Percentiles rank a stretch among this genome's conserved stretches.
phyloP scores from a whole-genome alignment of 305 asterid species.

The Rubia peregrina region DNA sequence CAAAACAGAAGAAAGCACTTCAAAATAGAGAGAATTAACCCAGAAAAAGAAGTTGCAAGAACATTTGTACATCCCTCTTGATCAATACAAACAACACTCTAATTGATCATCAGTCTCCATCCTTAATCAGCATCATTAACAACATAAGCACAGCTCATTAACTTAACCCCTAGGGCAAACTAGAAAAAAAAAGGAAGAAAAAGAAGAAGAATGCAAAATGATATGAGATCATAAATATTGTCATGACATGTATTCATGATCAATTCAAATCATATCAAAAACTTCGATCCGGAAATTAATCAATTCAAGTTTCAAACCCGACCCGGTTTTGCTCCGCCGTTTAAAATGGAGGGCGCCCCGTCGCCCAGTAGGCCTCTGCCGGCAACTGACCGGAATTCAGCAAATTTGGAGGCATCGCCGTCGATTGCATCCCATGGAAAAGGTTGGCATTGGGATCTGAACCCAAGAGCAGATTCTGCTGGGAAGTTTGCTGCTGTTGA shows the following conservation, averaged over 20 bases:
- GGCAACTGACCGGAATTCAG: constrained; percentile 45
- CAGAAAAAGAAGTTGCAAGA: constrained; percentile 26
- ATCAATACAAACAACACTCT: constrained; percentile 16
- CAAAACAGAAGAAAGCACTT: too few species aligned
- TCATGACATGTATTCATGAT: too few species aligned
- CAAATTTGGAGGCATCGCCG: constrained; percentile 26
- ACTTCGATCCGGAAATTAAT: too few species aligned
- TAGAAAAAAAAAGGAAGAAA: not conserved
- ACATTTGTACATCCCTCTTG: constrained; percentile 41
- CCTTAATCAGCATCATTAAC: not conserved
- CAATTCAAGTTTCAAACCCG: too few species aligned
- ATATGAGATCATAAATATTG: not conserved
- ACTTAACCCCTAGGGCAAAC: not conserved
- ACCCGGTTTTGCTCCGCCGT: too few species aligned
- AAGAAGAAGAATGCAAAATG: constrained; percentile 7
- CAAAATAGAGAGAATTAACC: constrained; percentile 4
- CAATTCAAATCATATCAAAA: too few species aligned
- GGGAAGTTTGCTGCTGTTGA: constrained; percentile 5
- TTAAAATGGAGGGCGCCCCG: constrained; percentile 43
- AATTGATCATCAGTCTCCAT: constrained; percentile 7
- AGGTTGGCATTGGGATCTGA: constrained; percentile 26
- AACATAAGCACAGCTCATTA: constrained; percentile 4
- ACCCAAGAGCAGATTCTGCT: constrained; percentile 27
- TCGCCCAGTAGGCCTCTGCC: constrained; percentile 52
- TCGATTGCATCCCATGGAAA: constrained; percentile 29